Evolutionary conservation across 257 asterid species (phyloP).

Genomic region (Petunia axillaris): DNA sequence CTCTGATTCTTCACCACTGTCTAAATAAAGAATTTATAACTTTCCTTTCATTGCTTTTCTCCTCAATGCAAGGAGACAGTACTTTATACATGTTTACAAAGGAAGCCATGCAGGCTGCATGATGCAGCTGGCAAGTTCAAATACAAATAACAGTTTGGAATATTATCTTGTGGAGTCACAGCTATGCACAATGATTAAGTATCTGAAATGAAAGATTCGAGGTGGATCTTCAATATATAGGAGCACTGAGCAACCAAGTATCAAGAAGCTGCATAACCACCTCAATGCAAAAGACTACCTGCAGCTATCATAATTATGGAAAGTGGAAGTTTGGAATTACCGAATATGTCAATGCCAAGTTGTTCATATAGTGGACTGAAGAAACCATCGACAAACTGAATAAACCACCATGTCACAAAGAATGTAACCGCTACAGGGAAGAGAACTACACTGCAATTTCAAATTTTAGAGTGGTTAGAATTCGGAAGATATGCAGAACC

Average conservation of each 20-base stretch:
- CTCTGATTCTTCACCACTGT: not conserved
- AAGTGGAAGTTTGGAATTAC: slow-evolving; percentile 41
- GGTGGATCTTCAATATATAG: not conserved
- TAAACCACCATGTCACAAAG: slow-evolving; percentile 91
- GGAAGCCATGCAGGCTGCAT: not conserved
- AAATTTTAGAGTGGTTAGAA: slow-evolving; percentile 15
- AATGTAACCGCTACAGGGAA: slow-evolving; percentile 92
- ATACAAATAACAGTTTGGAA: not conserved
- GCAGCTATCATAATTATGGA: not conserved
- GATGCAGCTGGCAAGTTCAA: not conserved
- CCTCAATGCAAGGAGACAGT: not conserved
- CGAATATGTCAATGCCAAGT: slow-evolving; percentile 82
- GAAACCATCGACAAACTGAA: slow-evolving; percentile 97
- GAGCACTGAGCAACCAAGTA: not conserved
- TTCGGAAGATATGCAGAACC: not conserved
- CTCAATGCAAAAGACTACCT: not conserved
- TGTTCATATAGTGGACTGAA: slow-evolving; percentile 90
- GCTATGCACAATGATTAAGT: not conserved
- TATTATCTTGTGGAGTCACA: not conserved
- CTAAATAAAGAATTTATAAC: not conserved
- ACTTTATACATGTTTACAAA: not conserved
- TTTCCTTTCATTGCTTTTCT: not conserved
- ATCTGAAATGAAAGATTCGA: not conserved
- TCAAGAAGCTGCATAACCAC: slow-evolving; percentile 14
- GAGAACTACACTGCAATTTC: slow-evolving; percentile 80